These are phyloP conservation scores for Tetrapisispora arboricola DNA, from an alignment of 805 yeast species.

Conservation along the genomic window DNA sequence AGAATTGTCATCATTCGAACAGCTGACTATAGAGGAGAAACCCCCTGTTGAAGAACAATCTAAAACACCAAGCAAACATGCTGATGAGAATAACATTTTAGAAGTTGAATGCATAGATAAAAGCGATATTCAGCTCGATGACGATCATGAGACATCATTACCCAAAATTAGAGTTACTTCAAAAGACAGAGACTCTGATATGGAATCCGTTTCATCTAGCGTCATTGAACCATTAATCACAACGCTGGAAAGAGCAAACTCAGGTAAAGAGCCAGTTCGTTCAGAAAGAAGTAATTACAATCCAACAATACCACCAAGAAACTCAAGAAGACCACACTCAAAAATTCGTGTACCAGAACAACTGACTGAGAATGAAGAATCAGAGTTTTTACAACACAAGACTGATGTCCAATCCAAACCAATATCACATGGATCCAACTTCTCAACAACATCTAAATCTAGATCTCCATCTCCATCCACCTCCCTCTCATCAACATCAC, in stretches of 20 bases:
- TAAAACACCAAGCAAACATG: neutral
- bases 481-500: neutral
- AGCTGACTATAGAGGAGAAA: neutral
- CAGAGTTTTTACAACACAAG: neutral
- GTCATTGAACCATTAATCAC: slow-evolving; percentile 21
- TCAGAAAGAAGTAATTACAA: slow-evolving; percentile 16
- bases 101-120: neutral
- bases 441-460: too few relatives aligned
- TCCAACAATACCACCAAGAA: slow-evolving; percentile 28
- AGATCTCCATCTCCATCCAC: too few relatives aligned
- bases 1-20: too few relatives aligned
- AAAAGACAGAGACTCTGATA: slow-evolving; percentile 6
- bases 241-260: slow-evolving; percentile 7
- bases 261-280: slow-evolving; percentile 14
- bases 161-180: slow-evolving; percentile 1
- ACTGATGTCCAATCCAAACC: neutral
- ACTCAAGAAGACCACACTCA: slow-evolving; percentile 25
- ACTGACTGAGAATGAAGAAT: slow-evolving; percentile 3
- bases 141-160: neutral
- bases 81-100: neutral
- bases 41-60: neutral
- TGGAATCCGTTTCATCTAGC: slow-evolving; percentile 19
- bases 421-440: too few relatives aligned
- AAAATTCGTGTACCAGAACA: slow-evolving; percentile 16
- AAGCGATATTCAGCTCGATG: neutral